phyloP scores from a whole-genome alignment of 2,329 filamentous ascomycete species.

The Byssothecium circinans region DNA sequence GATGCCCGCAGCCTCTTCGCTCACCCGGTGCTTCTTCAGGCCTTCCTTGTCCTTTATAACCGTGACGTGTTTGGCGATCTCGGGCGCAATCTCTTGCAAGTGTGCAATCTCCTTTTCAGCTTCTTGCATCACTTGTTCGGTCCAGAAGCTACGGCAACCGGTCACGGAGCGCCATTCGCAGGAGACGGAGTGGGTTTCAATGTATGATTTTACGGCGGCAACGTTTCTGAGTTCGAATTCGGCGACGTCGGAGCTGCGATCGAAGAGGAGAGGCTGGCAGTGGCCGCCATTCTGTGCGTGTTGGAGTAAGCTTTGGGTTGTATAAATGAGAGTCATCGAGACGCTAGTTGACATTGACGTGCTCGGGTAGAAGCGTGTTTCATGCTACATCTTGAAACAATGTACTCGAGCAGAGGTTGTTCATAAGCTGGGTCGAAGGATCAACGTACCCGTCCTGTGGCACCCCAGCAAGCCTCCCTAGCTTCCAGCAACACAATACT shows the following conservation, averaged over 20 bases:
- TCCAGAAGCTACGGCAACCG: constrained; percentile 67
- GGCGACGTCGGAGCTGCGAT: constrained; percentile 61
- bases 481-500: constrained; percentile 75
- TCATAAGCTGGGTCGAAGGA: no score
- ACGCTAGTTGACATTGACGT: not conserved
- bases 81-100: constrained; percentile 57
- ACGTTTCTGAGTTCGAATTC: constrained; percentile 74
- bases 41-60: constrained; percentile 46
- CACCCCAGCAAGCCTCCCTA: constrained; percentile 77
- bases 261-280: constrained; percentile 72
- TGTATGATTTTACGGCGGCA: constrained; percentile 59
- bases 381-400: no score
- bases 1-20: constrained; percentile 58
- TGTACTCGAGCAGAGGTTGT: no score
- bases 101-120: constrained; percentile 55
- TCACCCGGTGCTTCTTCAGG: constrained; percentile 54
- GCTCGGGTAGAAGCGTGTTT: not conserved
- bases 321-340: not conserved
- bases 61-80: constrained; percentile 53
- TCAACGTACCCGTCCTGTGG: constrained; percentile 61
- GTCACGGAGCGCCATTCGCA: constrained; percentile 70
- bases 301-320: constrained; percentile 6
- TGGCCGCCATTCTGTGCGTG: constrained; percentile 57
- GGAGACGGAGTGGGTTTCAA: constrained; percentile 59
- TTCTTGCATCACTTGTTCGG: constrained; percentile 56